phyloP scores from a whole-genome alignment of 305 asterid species.

The Fraxinus paxiana region DNA sequence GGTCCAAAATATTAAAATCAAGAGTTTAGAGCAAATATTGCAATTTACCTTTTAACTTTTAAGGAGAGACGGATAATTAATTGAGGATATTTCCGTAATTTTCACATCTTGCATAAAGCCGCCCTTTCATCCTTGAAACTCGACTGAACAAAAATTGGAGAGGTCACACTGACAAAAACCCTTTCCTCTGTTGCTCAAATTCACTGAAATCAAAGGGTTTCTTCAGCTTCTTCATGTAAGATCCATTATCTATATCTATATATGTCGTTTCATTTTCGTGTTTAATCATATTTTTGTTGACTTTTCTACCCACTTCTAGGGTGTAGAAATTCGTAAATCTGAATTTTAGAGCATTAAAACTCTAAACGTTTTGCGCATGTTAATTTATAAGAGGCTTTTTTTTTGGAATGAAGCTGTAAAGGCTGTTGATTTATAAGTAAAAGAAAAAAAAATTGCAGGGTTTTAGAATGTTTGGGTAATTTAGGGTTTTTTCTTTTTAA shows the following conservation, averaged over 20 bases:
- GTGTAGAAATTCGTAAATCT: neutral
- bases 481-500: neutral
- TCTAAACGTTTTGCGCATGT: neutral
- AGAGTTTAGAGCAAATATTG: neutral
- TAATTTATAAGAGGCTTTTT: neutral
- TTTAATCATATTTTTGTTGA: neutral
- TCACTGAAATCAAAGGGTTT: constrained; percentile 6
- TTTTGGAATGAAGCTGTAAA: neutral
- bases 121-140: neutral
- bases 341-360: neutral
- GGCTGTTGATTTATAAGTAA: neutral
- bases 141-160: neutral
- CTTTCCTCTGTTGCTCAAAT: neutral
- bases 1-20: neutral
- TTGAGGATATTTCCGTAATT: constrained; percentile 5
- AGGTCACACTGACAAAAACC: neutral
- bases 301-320: neutral
- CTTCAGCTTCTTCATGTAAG: constrained; percentile 12
- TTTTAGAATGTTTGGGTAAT: neutral
- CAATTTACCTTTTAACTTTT: neutral
- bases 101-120: neutral
- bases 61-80: neutral
- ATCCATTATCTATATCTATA: neutral
- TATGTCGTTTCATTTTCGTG: neutral
- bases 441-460: neutral